These are phyloP conservation scores for Dissophora globulifera DNA, from an alignment of 192 early-diverging fungal species.

Conservation along the genomic window DNA sequence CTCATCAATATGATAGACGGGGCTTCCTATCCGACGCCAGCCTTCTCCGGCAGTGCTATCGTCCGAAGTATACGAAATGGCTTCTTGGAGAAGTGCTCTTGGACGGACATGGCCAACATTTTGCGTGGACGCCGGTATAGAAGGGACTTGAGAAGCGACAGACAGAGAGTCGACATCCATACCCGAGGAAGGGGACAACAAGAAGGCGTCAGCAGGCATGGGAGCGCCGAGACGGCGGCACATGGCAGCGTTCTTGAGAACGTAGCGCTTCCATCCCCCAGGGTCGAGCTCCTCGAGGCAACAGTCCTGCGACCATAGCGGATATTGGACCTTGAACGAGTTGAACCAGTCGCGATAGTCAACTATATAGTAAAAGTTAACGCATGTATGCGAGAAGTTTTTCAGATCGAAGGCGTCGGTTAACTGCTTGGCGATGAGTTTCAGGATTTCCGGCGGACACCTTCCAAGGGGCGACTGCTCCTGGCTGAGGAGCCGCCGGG, in stretches of 20 bases:
- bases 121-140: background rate
- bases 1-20: slow-evolving; percentile 19
- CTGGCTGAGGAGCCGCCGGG: too few relatives aligned
- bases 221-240: background rate
- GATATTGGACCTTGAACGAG: background rate
- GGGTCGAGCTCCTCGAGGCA: background rate
- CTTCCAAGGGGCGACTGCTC: too few relatives aligned
- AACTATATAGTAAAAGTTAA: background rate
- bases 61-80: background rate
- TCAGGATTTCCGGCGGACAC: too few relatives aligned
- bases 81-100: background rate
- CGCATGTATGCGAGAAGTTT: too few relatives aligned
- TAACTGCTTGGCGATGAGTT: too few relatives aligned
- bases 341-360: slow-evolving; percentile 6
- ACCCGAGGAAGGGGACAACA: background rate
- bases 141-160: too few relatives aligned
- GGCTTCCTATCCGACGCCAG: slow-evolving; percentile 18
- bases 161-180: background rate
- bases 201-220: background rate
- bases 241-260: slow-evolving; percentile 3
- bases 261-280: slow-evolving; percentile 14
- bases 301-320: background rate
- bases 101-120: background rate
- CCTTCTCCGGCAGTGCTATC: background rate
- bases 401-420: too few relatives aligned